Evolutionary conservation across 108 stramenopile genomes (phyloP), one percentile per base, ranked within the genome.

Genomic region (Cyclotella baltica): DNA sequence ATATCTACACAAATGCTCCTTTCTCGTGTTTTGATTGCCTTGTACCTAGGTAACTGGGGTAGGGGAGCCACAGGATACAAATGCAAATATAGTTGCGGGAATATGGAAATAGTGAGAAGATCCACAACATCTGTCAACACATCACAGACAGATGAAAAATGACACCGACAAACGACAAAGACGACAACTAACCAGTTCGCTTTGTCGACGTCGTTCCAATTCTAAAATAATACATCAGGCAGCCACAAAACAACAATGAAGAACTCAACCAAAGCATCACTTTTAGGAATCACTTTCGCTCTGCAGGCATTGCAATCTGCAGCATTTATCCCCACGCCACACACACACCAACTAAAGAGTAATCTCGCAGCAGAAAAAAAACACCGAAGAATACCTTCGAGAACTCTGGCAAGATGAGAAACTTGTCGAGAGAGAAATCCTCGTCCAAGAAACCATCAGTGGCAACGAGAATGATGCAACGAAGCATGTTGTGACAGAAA

Each of bases 401-500:
- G 25, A 55, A 55, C 55, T 55, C 2, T 55, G 55, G 55, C 22
- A 55, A n/a, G 55, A 25, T 11, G 55, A 55, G 25, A 55, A 22
- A 10, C 20, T 55, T 25, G 55, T 55, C 22, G 55, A 55, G 25
- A 22, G 55, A 25, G 55, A 55, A n/a, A 55, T 55, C 2, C 11
- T 55, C 23, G 55, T 55, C 25, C 55, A 55, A 27, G 55, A 55
- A 25, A 55, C 55, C 10, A 25, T 55, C 22, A 22, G 25, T 3
- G 55, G 55, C 10, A 55, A 55, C 11, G 25, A 55, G 25, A 25
- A 25, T 1, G 55, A 55, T 55, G 55, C 25, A 2, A 25, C 23
- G 3, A 55, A 55, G 25, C 55, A 55, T 55, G 25, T 55, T 25
- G 55, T 25, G 11, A 55, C 55, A 27, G 55, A 55, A 55, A 55